Percentiles rank a stretch among this genome's conserved stretches.
phyloP scores from a whole-genome alignment of 306 rosid species.

The Mimosa bimucronata region DNA sequence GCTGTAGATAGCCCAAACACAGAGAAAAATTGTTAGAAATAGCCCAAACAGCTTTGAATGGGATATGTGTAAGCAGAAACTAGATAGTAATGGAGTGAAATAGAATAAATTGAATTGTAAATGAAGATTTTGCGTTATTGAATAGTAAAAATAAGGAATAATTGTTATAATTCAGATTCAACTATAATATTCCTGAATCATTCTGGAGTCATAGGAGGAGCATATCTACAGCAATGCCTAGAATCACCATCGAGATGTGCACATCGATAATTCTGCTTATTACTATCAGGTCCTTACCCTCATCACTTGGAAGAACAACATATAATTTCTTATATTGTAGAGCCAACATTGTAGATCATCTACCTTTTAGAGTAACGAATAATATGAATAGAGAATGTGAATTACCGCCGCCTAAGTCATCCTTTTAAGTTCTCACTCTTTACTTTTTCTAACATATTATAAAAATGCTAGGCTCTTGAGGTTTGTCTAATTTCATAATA shows the following conservation, averaged over 20 bases:
- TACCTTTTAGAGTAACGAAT: conserved; percentile 8
- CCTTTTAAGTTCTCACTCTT: conserved; percentile 39
- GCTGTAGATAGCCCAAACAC: neutral
- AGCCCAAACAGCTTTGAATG: no score
- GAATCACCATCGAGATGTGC: conserved; percentile 98
- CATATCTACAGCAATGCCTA: conserved; percentile 88
- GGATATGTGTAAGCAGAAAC: no score
- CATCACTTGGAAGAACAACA: conserved; percentile 75
- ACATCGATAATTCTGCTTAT: conserved; percentile 61
- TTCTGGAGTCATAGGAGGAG: conserved; percentile 93
- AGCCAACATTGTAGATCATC: neutral
- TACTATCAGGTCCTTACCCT: conserved; percentile 44
- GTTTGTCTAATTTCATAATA: no score
- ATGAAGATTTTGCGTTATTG: no score
- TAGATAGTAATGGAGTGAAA: no score
- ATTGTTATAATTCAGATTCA: conserved; percentile 74
- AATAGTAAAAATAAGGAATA: no score
- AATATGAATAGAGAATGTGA: conserved; percentile 21
- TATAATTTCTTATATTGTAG: conserved; percentile 80
- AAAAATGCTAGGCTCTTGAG: no score
- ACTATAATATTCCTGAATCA: conserved; percentile 98
- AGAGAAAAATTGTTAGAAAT: neutral
- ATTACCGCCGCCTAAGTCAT: conserved; percentile 39
- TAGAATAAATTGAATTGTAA: no score
- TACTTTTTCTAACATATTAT: conserved; percentile 18